These are phyloP conservation scores for Candida incommunis DNA, from an alignment of 805 yeast genomes.

Conservation along the genomic window DNA sequence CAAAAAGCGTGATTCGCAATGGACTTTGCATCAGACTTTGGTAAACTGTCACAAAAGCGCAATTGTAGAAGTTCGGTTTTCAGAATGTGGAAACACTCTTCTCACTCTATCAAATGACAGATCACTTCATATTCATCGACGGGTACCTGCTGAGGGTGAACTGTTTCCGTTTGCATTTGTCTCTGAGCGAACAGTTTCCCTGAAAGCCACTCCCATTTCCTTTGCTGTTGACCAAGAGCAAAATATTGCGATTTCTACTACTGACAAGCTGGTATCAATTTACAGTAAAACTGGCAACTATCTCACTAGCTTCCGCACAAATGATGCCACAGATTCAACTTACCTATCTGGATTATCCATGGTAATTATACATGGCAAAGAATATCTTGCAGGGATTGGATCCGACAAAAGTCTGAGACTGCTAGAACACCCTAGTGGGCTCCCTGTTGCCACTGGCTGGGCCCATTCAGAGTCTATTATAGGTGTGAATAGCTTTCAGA, in stretches of 20 bases:
- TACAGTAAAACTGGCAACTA: conserved; percentile 7
- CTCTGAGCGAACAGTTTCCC: conserved; percentile 34
- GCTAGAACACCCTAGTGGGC: conserved; percentile 33
- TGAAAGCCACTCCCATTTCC: conserved; percentile 37
- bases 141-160: conserved; percentile 17
- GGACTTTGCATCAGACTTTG: background rate
- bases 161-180: conserved; percentile 10
- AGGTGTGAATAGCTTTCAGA: conserved; percentile 21
- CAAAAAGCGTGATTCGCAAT: conserved; percentile 9
- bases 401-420: conserved; percentile 45
- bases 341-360: conserved; percentile 7
- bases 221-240: conserved; percentile 15
- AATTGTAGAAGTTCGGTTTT: conserved; percentile 1
- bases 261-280: conserved; percentile 9
- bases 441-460: conserved; percentile 37
- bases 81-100: conserved; percentile 19
- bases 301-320: conserved; percentile 5
- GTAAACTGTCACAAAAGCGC: background rate
- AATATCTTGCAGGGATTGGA: conserved; percentile 20
- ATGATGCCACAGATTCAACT: conserved; percentile 9
- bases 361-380: background rate
- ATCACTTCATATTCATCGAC: conserved; percentile 38
- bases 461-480: conserved; percentile 43
- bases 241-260: conserved; percentile 7
- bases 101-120: conserved; percentile 50